Evolutionary conservation across 2,329 filamentous ascomycete species (phyloP), one percentile per base, ranked within the genome.

Genomic region (Phoma sp.): DNA sequence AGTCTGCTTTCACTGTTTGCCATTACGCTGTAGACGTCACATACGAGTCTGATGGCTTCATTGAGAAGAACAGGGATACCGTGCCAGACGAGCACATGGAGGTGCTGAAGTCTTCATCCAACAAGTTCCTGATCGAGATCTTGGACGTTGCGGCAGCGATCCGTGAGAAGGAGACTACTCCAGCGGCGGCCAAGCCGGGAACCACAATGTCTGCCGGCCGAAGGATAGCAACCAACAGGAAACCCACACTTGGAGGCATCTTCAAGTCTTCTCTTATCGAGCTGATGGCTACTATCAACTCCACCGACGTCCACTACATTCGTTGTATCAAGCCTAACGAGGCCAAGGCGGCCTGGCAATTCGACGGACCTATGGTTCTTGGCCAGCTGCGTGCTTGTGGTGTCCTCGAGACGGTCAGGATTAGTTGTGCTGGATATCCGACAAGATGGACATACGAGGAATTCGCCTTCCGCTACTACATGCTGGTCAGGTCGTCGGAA

Each of bases 281-380:
- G 77, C 85, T 99, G 46, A 99, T 99, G 93, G 84, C 86, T 73
- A 99, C 95, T 4, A 99, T 99, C 77, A 96, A 96, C 76, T 93
- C 90, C 64, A 99, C 95, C 2, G 95, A 99, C 73, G 95, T 98
- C 18, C 95, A 99, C 77, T 99, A 99, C 77, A 99, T 99, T 71
- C 88, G 95, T 65, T 99, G 95, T 75, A 98, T 99, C 78, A 99
- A 99, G 79, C 95, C 95, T 29, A 99, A 99, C 73, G 95, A 99
- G 78, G 91, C 87, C 45, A 99, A 99, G 77, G 90, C 90, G 69
- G 86, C 95, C 0, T 99, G 95, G 95, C 93, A 96, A 68, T 99
- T 98, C 59, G 95, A 99, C 73, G 95, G 95, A 0, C 95, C 96
- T 3, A 99, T 99, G 95, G 95, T 99, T 64, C 84, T 99, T 57